These are phyloP conservation scores for Drechslerella dactyloides DNA, from an alignment of 2,329 filamentous ascomycete genomes.

Conservation along the genomic window DNA sequence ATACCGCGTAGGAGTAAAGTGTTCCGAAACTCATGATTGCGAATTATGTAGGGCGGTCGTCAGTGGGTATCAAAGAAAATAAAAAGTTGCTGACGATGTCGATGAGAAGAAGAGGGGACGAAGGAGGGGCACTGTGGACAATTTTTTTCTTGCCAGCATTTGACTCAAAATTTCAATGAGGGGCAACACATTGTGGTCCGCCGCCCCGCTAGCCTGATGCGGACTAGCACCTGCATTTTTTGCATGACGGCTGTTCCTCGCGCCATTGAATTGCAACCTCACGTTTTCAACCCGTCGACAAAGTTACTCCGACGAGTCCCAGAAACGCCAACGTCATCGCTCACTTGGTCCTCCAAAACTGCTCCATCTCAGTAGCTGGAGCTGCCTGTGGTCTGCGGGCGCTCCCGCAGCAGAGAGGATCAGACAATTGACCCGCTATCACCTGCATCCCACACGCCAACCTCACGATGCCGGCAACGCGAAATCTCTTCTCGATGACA, in stretches of 20 bases:
- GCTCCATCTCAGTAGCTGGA: constrained; percentile 10
- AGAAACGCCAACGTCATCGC: constrained; percentile 8
- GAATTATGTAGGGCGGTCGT: constrained; percentile 47
- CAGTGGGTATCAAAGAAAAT: constrained; percentile 29
- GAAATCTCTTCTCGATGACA: constrained; percentile 49
- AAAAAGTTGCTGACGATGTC: constrained; percentile 19
- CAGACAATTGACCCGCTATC: constrained; percentile 34
- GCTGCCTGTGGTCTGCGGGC: constrained; percentile 31
- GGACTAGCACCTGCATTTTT: constrained; percentile 29
- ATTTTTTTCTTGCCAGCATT: constrained; percentile 48
- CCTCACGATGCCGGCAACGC: constrained; percentile 33
- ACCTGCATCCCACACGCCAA: constrained; percentile 5
- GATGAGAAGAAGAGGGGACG: constrained; percentile 30
- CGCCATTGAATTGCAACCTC: constrained; percentile 26
- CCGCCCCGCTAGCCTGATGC: constrained; percentile 19
- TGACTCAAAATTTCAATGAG: constrained; percentile 44
- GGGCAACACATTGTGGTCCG: constrained; percentile 23
- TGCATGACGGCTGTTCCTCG: constrained; percentile 35
- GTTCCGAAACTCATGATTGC: constrained; percentile 94
- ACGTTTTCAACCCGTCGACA: constrained; percentile 11
- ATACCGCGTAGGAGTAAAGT: constrained; percentile 86
- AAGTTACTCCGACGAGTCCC: constrained; percentile 24
- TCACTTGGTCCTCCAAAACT: constrained; percentile 10
- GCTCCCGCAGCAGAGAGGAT: constrained; percentile 21
- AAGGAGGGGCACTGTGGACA: constrained; percentile 51